Conservation (phyloP, 139 green algal species). For the Dunaliella primolecta region DNA sequence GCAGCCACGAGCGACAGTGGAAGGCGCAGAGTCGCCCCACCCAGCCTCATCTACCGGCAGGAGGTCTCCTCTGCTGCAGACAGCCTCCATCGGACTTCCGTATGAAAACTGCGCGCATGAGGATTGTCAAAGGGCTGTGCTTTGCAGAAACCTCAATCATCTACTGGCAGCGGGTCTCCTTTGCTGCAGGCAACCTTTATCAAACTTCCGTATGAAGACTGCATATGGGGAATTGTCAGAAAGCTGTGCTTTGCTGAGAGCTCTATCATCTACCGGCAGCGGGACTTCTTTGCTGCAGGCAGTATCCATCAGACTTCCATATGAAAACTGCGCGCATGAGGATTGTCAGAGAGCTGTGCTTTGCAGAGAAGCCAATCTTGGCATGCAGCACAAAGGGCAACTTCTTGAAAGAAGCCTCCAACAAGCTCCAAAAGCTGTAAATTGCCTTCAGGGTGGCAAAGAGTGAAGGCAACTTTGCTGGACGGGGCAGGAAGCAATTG, state of each 20-base stretch:
- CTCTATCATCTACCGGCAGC: not conserved
- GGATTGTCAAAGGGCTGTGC: no score
- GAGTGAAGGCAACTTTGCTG: no score
- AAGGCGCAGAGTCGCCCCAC: not conserved
- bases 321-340: not conserved
- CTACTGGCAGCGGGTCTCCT: not conserved
- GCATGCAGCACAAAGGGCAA: no score
- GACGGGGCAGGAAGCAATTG: no score
- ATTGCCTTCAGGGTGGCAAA: no score
- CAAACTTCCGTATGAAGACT: not conserved
- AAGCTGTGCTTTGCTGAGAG: no score
- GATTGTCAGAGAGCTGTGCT: no score
- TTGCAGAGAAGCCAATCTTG: no score
- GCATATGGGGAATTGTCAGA: no score
- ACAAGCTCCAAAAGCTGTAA: no score
- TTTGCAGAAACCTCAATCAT: no score
- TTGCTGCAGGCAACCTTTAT: not conserved
- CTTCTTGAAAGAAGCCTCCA: no score
- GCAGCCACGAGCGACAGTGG: conserved; percentile 47
- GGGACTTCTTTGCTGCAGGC: not conserved
- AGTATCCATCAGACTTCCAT: not conserved
- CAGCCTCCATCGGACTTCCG: not conserved
- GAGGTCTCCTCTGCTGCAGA: not conserved
- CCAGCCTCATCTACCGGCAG: not conserved
- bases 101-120: not conserved